Evolutionary conservation across 768 basidiomycete species (phyloP).

Genomic region (Mycena venus): DNA sequence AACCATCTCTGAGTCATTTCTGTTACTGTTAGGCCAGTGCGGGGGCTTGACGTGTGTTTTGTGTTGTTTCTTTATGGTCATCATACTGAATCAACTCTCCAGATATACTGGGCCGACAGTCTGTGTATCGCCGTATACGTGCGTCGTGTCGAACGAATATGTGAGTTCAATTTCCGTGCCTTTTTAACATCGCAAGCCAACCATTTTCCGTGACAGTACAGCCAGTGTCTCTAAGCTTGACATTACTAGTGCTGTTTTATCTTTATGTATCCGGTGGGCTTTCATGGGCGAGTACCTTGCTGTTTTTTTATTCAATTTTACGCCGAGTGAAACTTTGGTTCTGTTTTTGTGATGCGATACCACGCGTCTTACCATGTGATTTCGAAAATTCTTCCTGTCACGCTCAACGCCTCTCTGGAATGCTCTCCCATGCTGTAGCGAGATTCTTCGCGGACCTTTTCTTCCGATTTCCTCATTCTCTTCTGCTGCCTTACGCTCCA

Average conservation of each 20-base stretch:
- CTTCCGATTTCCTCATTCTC: too few species aligned
- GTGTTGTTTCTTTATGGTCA: too few species aligned
- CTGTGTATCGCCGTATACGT: slow-evolving; percentile 26
- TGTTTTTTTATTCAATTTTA: too few species aligned
- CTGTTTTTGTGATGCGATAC: too few species aligned
- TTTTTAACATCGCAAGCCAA: not conserved
- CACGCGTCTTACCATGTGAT: too few species aligned
- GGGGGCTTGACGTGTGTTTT: not conserved
- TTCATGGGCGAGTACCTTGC: too few species aligned
- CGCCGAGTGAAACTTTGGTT: too few species aligned
- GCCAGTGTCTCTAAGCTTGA: slow-evolving; percentile 20
- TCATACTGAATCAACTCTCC: not conserved
- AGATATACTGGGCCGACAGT: slow-evolving; percentile 31
- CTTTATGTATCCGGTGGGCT: not conserved
- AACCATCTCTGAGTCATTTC: not conserved
- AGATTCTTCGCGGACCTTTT: too few species aligned
- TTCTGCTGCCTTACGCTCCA: too few species aligned
- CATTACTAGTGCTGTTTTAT: not conserved
- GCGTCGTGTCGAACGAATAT: slow-evolving; percentile 4
- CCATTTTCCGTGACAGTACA: slow-evolving; percentile 14
- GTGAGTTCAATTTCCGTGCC: not conserved
- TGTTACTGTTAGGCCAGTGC: not conserved
- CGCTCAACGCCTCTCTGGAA: too few species aligned
- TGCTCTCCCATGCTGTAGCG: too few species aligned
- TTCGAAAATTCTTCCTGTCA: too few species aligned